Percentiles rank a stretch among this genome's conserved stretches.
phyloP scores from a whole-genome alignment of 345 rosid genomes.

The Zanthoxylum bungeanum region DNA sequence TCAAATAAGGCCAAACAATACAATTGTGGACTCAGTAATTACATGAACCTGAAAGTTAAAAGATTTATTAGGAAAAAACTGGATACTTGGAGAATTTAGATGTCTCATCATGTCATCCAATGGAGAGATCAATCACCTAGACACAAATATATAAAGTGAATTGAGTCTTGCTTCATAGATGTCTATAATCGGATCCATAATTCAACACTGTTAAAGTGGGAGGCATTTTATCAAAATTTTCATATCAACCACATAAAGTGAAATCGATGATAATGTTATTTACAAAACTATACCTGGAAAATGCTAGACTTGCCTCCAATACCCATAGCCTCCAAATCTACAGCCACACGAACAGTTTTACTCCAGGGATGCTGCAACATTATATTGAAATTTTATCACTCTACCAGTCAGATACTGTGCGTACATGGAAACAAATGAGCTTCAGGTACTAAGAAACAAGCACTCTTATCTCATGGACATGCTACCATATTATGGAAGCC shows the following conservation, averaged over 20 bases:
- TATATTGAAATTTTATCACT: slow-evolving; percentile 18
- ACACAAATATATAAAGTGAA: background rate
- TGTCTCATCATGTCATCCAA: background rate
- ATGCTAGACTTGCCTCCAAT: slow-evolving; percentile 80
- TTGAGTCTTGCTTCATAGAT: background rate
- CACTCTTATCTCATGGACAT: background rate
- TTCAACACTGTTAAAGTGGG: background rate
- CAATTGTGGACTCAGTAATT: background rate
- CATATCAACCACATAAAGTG: slow-evolving; percentile 7
- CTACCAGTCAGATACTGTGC: background rate
- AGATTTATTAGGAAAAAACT: background rate
- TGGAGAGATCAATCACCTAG: background rate
- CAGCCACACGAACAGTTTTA: slow-evolving; percentile 62
- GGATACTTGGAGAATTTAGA: background rate
- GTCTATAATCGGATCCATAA: background rate
- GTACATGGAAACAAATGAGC: background rate
- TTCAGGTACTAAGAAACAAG: background rate
- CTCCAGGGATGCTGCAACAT: slow-evolving; percentile 89
- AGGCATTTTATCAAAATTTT: slow-evolving; percentile 3
- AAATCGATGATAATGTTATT: slow-evolving; percentile 5
- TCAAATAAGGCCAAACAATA: background rate
- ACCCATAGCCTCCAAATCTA: slow-evolving; percentile 98
- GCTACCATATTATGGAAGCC: background rate
- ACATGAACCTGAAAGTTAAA: background rate
- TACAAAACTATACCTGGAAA: slow-evolving; percentile 66